Evolutionary conservation across 192 early-diverging fungal genomes (phyloP).

Genomic region (Powellomyces hirtus): DNA sequence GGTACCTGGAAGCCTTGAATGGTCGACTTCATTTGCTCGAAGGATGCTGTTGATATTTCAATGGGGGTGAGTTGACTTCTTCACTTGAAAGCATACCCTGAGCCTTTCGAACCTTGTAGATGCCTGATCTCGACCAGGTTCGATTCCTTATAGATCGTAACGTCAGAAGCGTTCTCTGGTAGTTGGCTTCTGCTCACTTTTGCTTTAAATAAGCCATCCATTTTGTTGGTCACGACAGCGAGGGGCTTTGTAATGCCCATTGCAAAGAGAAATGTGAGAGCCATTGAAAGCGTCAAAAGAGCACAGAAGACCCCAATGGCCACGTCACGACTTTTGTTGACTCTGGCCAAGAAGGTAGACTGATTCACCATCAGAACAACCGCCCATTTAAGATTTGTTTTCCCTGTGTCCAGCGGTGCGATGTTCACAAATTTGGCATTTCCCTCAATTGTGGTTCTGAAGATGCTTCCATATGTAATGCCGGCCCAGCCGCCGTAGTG

Average conservation of each 20-base stretch:
- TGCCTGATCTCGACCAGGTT: conserved; percentile 5
- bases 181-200: not conserved
- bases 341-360: not conserved
- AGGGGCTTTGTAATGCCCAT: conserved; percentile 1
- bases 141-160: not conserved
- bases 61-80: no score
- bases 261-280: not conserved
- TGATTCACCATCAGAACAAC: not conserved
- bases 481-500: not conserved
- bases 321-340: not conserved
- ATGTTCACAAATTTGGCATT: not conserved
- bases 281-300: not conserved
- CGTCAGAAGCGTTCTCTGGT: not conserved
- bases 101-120: not conserved
- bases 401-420: not conserved
- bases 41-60: no score
- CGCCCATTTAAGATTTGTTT: not conserved
- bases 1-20: not conserved
- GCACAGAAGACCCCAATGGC: conserved; percentile 3
- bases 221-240: not conserved
- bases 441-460: not conserved
- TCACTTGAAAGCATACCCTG: no score
- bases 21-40: not conserved
- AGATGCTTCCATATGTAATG: not conserved
- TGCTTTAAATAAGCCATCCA: conserved; percentile 9